phyloP scores from a whole-genome alignment of 768 basidiomycete species.

The Kockovaella imperatae region DNA sequence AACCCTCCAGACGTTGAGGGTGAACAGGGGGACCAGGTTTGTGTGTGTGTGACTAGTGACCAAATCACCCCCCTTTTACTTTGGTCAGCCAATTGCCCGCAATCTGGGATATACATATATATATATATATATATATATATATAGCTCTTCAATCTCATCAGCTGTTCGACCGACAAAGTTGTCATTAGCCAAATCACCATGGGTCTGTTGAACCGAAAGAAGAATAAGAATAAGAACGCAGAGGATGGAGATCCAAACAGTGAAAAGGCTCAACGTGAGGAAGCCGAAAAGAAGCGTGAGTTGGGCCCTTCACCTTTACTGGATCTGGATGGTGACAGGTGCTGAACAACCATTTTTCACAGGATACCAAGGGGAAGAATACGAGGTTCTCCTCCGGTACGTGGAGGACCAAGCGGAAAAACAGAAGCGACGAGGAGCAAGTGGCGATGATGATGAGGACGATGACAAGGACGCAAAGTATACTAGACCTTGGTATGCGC shows the following conservation, averaged over 20 bases:
- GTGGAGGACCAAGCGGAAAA: constrained; percentile 41
- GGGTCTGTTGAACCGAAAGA: constrained; percentile 27
- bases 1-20: no score
- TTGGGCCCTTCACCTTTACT: background rate
- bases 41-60: no score
- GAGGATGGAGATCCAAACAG: constrained; percentile 28
- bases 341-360: background rate
- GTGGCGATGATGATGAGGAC: constrained; percentile 32
- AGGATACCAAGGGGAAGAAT: constrained; percentile 46
- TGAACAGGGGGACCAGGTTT: no score
- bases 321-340: no score
- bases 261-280: constrained; percentile 19
- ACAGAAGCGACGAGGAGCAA: constrained; percentile 25
- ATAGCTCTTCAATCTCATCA: no score
- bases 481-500: constrained; percentile 49
- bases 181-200: constrained; percentile 15
- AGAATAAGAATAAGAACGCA: constrained; percentile 15
- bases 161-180: no score
- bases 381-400: constrained; percentile 46
- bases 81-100: no score
- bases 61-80: no score
- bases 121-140: no score
- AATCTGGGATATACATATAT: no score
- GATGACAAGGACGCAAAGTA: constrained; percentile 42
- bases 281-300: constrained; percentile 32